Conservation (phyloP, 192 early-diverging fungal species). For the Rhizophagus clarus region DNA sequence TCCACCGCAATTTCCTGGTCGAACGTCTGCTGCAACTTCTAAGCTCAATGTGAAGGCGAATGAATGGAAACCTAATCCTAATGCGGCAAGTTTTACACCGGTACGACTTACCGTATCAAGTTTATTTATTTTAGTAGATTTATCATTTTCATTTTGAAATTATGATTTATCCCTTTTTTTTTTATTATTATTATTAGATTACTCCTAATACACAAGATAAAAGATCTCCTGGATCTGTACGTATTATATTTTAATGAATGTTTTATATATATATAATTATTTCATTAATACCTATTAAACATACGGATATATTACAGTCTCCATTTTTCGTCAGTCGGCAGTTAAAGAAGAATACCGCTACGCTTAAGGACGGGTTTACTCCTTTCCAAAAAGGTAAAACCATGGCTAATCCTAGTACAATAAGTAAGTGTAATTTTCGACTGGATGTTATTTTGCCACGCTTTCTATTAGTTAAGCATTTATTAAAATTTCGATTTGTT, state of each 20-base stretch:
- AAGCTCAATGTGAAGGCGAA: slow-evolving; percentile 77
- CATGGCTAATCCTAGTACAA: slow-evolving; percentile 37
- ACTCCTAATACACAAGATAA: slow-evolving; percentile 22
- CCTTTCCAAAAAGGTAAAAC: slow-evolving; percentile 51
- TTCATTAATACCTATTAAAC: not conserved
- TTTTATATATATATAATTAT: not conserved
- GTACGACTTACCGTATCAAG: slow-evolving; percentile 38
- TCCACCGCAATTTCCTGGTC: not conserved
- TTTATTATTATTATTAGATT: slow-evolving; percentile 32
- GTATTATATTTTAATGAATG: not conserved
- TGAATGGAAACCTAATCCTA: slow-evolving; percentile 75
- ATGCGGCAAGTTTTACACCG: slow-evolving; percentile 71
- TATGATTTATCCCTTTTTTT: slow-evolving; percentile 37
- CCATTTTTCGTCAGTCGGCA: slow-evolving; percentile 37
- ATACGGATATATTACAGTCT: slow-evolving; percentile 7
- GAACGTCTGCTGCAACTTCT: not conserved
- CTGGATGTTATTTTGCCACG: not conserved
- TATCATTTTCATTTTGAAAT: not conserved
- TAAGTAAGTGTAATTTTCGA: slow-evolving; percentile 37
- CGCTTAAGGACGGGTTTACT: slow-evolving; percentile 43
- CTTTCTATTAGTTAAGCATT: not conserved
- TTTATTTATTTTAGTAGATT: slow-evolving; percentile 21
- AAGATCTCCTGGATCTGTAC: slow-evolving; percentile 28
- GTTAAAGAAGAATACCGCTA: slow-evolving; percentile 37
- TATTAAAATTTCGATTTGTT: not conserved